A percentile compares a stretch with the other conserved stretches of the same genome.
phyloP scores from a whole-genome alignment of 805 yeast genomes.

The Ogataea paraovalis region DNA sequence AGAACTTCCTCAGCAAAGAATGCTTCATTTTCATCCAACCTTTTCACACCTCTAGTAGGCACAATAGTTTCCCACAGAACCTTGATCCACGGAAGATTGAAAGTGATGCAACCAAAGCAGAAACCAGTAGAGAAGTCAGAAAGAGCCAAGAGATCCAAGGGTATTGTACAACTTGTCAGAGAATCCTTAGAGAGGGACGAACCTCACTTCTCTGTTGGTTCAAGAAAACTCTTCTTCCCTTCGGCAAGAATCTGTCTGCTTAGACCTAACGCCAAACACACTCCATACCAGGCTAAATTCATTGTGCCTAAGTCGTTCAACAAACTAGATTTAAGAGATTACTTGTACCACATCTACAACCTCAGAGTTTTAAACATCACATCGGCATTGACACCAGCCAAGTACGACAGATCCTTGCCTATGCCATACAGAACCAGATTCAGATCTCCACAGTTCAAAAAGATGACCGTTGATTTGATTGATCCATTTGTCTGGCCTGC shows the following conservation, averaged over 20 bases:
- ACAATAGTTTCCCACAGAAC: conserved; percentile 19
- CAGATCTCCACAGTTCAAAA: conserved; percentile 78
- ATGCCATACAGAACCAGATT: conserved; percentile 59
- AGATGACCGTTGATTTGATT: conserved; percentile 95
- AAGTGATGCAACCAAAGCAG: conserved; percentile 26
- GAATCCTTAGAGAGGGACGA: conserved; percentile 56
- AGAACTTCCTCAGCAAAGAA: not conserved
- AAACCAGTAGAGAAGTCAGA: conserved; percentile 16
- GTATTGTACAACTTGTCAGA: conserved; percentile 26
- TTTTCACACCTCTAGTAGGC: conserved; percentile 6
- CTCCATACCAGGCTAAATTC: conserved; percentile 96
- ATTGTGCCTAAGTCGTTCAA: conserved; percentile 92
- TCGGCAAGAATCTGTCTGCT: conserved; percentile 74
- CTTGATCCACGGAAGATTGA: conserved; percentile 27
- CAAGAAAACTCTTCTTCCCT: conserved; percentile 74
- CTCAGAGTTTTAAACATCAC: conserved; percentile 85
- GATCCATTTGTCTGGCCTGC: conserved; percentile 97
- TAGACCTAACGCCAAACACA: conserved; percentile 92
- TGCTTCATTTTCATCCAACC: conserved; percentile 1
- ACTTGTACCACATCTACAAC: conserved; percentile 85
- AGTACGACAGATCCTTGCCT: conserved; percentile 52
- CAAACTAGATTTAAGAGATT: conserved; percentile 91
- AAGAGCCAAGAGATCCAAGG: conserved; percentile 27
- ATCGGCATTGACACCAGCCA: conserved; percentile 75
- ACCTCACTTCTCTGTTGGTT: conserved; percentile 84